Percentiles rank a stretch among this genome's conserved stretches.
Conservation (phyloP, 441 rosid genomes). For the Aleurites moluccanus region DNA sequence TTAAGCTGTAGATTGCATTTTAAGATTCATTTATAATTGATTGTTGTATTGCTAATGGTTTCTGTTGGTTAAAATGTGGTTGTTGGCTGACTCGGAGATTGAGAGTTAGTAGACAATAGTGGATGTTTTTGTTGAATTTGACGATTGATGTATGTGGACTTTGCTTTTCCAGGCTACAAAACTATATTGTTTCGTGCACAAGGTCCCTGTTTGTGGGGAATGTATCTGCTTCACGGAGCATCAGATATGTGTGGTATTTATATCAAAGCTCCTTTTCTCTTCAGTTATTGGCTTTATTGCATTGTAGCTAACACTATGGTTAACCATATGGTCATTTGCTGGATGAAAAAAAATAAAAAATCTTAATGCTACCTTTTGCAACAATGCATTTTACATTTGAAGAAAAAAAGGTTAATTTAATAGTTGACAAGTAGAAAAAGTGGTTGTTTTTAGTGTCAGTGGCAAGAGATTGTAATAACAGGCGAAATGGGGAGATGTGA, state of each 20-base stretch:
- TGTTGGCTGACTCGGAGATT: background rate
- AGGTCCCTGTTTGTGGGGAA: constrained; percentile 98
- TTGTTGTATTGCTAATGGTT: background rate
- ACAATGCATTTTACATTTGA: background rate
- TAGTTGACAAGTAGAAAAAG: background rate
- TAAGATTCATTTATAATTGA: background rate
- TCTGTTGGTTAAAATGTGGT: background rate
- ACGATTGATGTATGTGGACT: constrained; percentile 6
- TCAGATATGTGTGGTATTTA: constrained; percentile 85
- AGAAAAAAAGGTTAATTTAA: background rate
- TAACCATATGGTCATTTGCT: background rate
- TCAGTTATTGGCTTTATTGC: background rate
- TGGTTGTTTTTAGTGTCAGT: background rate
- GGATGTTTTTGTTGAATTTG: constrained; percentile 8
- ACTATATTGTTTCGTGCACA: constrained; percentile 97
- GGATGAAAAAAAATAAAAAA: background rate
- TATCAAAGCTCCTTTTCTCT: background rate
- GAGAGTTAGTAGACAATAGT: background rate
- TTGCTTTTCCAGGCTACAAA: constrained; percentile 78
- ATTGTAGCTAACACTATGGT: background rate
- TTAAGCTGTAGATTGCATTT: background rate
- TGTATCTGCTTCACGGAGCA: constrained; percentile 97
- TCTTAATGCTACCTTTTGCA: background rate
- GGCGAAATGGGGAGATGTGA: background rate
- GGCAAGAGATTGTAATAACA: background rate